phyloP scores from a whole-genome alignment of 352 stramenopile genomes.

The Phytophthora niederhauseri region DNA sequence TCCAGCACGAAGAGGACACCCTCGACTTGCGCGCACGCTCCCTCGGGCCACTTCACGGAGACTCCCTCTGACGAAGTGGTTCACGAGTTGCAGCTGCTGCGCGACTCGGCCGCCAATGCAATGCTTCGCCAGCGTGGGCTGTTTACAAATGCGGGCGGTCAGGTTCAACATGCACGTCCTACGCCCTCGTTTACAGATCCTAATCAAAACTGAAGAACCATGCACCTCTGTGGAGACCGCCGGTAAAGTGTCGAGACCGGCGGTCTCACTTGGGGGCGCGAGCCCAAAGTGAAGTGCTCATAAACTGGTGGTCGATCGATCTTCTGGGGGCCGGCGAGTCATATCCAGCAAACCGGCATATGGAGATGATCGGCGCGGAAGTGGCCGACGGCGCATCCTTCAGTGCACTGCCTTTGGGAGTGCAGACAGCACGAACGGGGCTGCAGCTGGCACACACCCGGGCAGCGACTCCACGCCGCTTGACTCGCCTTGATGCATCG shows the following conservation, averaged over 20 bases:
- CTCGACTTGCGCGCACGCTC: neutral
- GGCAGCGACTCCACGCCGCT: conserved; percentile 3
- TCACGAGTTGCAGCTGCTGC: neutral
- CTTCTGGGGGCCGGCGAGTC: neutral
- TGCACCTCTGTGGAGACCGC: conserved; percentile 23
- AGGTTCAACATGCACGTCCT: neutral
- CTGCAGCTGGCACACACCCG: conserved; percentile 15
- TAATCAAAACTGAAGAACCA: conserved; percentile 34
- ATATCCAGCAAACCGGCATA: conserved; percentile 14
- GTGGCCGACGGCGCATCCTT: neutral
- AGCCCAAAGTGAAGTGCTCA: conserved; percentile 2
- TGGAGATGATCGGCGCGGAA: conserved; percentile 9
- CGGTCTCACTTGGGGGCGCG: conserved; percentile 8
- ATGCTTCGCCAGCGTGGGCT: neutral
- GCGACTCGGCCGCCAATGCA: neutral
- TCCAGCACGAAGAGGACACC: conserved; percentile 17
- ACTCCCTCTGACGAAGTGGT: neutral
- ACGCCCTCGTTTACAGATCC: conserved; percentile 14
- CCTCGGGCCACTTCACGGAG: neutral
- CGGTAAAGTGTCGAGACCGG: conserved; percentile 27
- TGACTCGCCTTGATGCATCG: conserved; percentile 15
- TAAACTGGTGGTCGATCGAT: neutral
- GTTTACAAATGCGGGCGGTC: neutral
- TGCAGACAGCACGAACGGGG: conserved; percentile 19
- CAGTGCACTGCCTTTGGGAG: conserved; percentile 13